Base-by-base conservation (phyloP, 2,329 filamentous ascomycete genomes). In the Teratosphaeria pseudoeucalypti region DNA sequence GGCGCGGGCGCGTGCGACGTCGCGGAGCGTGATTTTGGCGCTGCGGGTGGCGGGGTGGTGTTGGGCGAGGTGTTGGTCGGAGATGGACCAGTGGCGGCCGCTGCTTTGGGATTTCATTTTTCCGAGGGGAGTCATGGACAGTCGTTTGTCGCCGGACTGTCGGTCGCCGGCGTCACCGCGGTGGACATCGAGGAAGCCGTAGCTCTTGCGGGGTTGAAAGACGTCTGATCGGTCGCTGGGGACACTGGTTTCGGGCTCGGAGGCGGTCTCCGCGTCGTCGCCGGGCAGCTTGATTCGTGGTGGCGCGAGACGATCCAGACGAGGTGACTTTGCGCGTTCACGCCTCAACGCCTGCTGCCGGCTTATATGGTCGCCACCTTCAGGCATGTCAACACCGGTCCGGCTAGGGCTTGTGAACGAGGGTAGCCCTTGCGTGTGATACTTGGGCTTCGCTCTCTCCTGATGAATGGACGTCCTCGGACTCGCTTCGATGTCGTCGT, bases 1-100 rank as follows among this genome's bases (percentile, higher is more conserved):
- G 0, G 90, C 83, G 60, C 85, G 82, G 2, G 92, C 81, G n/a
- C 90, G 85, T 16, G 88, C 88, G 57, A 95, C 82, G 66, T 96
- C 92, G n/a, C 83, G 83, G 66, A 82, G 84, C 10, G 81, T 85
- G 34, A 88, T 72, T 11, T 70, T 60, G 71, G 72, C n/a, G n/a
- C 43, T 23, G n/a, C 43, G 43, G n/a, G n/a, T 49, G 9, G 16
- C 43, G 70, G 53, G 71, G 75, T 3, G 70, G 65, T 72, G 57
- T 75, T 75, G 57, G 37, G 62, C 60, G 23, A 64, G 62, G 11
- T 59, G 61, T 62, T 76, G 77, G 61, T 82, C 78, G 26, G 81
- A 80, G 55, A 85, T 83, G 65, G 81, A 85, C 83, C 82, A 85
- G 57, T 82, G 77, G 12, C 81, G 76, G 59, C 34, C 29, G 32